Evolutionary conservation across 2,329 filamentous ascomycete species (phyloP), one percentile per base, ranked within the genome.

Genomic region (Fusarium citri): DNA sequence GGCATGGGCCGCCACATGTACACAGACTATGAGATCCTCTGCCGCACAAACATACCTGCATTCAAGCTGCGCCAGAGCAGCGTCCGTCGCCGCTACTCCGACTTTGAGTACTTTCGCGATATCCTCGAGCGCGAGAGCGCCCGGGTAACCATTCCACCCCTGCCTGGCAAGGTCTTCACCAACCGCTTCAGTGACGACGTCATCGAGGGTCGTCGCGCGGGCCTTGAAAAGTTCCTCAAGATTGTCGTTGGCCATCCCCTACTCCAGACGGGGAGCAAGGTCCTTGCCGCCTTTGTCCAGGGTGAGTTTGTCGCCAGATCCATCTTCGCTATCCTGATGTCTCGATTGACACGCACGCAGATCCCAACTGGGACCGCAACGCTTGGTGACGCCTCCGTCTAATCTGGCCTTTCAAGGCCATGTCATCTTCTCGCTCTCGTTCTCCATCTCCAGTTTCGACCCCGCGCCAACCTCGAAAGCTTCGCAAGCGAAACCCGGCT

Each of bases 41-140:
- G 96, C 85, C 91, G 93, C 76, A 99, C 96, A 83, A 99, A 99
- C 84, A 99, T 99, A 78, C 96, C 96, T 62, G 94, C 96, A 75
- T 99, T 99, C 88, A 98, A 98, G 85, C 90, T 98, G 75, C 94
- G 94, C 73, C 89, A 92, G 79, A 94, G 91, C 71, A 89, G 90
- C 74, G 96, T 99, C 68, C 94, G 94, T 74, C 91, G 96, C 68
- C 93, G 96, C 55, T 99, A 99, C 85, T 96, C 92, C 60, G 96
- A 99, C 82, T 99, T 99, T 80, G 96, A 99, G 84, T 95, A 97
- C 83, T 99, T 99, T 82, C 93, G 96, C 78, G 96, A 99, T 81
- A 97, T 98, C 70, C 89, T 99, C 65, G 96, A 99, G 88, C 91
- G 96, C 74, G 96, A 99, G 83, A 93, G 89, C 75, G 94, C 94